phyloP scores from a whole-genome alignment of 1,284 basidiomycete species.

The Leccinum fuscescens region DNA sequence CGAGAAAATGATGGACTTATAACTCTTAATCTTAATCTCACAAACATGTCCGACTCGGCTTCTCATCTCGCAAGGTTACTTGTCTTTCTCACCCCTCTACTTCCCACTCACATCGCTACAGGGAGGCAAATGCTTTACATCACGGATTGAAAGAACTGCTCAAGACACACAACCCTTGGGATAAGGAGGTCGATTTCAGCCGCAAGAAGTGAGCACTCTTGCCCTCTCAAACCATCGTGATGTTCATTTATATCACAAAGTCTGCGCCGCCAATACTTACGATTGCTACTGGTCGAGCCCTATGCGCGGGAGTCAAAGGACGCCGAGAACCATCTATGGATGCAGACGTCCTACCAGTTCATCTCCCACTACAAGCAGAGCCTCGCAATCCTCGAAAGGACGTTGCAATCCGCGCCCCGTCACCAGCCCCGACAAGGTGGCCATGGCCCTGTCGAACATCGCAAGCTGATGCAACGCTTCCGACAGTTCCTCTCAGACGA shows the following conservation, averaged over 20 bases:
- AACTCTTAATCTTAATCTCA: conserved; percentile 7
- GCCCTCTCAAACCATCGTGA: neutral
- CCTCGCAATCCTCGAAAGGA: conserved; percentile 66
- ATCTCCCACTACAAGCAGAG: conserved; percentile 82
- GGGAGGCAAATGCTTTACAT: conserved; percentile 70
- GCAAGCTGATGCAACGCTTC: conserved; percentile 85
- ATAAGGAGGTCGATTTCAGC: conserved; percentile 80
- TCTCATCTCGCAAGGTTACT: conserved; percentile 27
- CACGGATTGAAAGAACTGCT: conserved; percentile 69
- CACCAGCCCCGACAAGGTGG: conserved; percentile 41
- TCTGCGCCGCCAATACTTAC: conserved; percentile 73
- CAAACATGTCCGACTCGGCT: conserved; percentile 32
- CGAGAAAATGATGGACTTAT: conserved; percentile 32
- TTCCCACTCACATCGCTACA: conserved; percentile 29
- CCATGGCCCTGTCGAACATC: conserved; percentile 71
- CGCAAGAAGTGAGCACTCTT: conserved; percentile 68
- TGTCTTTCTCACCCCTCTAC: neutral
- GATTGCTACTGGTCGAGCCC: conserved; percentile 73
- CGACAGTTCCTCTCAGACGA: conserved; percentile 83
- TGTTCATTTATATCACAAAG: conserved; percentile 38
- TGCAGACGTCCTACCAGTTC: conserved; percentile 86
- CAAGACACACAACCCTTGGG: conserved; percentile 73
- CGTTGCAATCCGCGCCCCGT: conserved; percentile 46
- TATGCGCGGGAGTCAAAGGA: conserved; percentile 76
- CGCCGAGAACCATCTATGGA: conserved; percentile 84